Conservation (phyloP, 352 stramenopile genomes). For the Globisporangium cylindrosporum region DNA sequence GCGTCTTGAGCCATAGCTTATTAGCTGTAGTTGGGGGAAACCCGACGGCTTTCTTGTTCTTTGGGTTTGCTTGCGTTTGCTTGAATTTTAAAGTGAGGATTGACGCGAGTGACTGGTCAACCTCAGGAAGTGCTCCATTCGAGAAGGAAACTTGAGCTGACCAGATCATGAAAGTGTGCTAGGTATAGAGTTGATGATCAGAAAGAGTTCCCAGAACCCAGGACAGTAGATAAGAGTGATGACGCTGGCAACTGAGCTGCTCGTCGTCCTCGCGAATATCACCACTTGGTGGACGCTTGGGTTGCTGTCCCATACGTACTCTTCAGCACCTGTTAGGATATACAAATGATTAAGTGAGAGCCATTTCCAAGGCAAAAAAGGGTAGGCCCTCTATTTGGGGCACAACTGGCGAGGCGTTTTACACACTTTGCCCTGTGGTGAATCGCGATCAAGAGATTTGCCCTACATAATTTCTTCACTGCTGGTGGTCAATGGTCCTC, state of each 20-base stretch:
- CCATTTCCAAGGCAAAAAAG: slow-evolving; percentile 10
- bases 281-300: not conserved
- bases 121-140: not conserved
- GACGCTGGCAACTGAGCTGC: not conserved
- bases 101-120: not conserved
- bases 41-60: not conserved
- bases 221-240: not conserved
- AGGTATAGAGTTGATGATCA: not conserved
- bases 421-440: slow-evolving; percentile 33
- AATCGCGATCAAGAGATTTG: slow-evolving; percentile 87
- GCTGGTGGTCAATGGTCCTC: slow-evolving; percentile 30
- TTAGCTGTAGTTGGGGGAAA: not conserved
- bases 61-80: not conserved
- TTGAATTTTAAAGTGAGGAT: not conserved
- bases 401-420: not conserved
- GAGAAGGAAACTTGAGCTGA: not conserved
- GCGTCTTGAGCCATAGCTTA: slow-evolving; percentile 2
- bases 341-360: not conserved
- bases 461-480: slow-evolving; percentile 71
- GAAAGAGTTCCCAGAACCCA: not conserved
- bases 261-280: not conserved
- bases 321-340: not conserved
- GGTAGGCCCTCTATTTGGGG: slow-evolving; percentile 6
- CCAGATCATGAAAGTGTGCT: not conserved
- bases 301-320: slow-evolving; percentile 7